Evolutionary conservation across 306 rosid genomes (phyloP).

Genomic region (Castanea crenata): DNA sequence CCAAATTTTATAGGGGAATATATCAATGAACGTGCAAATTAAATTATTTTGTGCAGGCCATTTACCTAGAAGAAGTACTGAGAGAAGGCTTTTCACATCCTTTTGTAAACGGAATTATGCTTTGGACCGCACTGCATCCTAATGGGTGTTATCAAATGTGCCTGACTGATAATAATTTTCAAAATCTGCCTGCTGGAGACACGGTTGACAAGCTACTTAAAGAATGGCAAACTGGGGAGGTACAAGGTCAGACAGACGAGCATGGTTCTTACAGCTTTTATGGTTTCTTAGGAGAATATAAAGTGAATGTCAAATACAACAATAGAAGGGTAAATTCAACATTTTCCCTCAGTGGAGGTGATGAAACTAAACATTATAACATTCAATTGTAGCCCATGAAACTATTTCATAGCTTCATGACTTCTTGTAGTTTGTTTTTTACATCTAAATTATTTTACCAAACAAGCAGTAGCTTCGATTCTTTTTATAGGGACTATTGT

Average conservation of each 20-base stretch:
- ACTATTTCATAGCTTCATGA: not conserved
- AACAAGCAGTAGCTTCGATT: too few relatives aligned
- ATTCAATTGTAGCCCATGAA: constrained; percentile 36
- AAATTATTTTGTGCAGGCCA: constrained; percentile 40
- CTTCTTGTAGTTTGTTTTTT: too few relatives aligned
- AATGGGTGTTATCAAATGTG: constrained; percentile 92
- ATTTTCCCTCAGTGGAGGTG: constrained; percentile 50
- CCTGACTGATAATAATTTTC: constrained; percentile 61
- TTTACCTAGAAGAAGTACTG: constrained; percentile 67
- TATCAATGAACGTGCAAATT: not conserved
- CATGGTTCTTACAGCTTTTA: constrained; percentile 73
- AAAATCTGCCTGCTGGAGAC: constrained; percentile 77
- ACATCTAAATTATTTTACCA: too few relatives aligned
- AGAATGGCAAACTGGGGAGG: constrained; percentile 62
- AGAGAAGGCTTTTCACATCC: constrained; percentile 91
- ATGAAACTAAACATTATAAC: constrained; percentile 68
- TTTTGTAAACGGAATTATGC: constrained; percentile 79
- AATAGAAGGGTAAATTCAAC: constrained; percentile 54
- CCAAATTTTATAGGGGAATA: not conserved
- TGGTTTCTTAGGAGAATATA: constrained; percentile 86
- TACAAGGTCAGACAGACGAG: constrained; percentile 50
- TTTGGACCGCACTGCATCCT: constrained; percentile 81
- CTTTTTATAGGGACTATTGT: too few relatives aligned
- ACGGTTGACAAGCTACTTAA: constrained; percentile 70
- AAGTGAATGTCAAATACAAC: constrained; percentile 31